Evolutionary conservation across 2,329 filamentous ascomycete genomes (phyloP).

Genomic region (Diplocarpon rosae): DNA sequence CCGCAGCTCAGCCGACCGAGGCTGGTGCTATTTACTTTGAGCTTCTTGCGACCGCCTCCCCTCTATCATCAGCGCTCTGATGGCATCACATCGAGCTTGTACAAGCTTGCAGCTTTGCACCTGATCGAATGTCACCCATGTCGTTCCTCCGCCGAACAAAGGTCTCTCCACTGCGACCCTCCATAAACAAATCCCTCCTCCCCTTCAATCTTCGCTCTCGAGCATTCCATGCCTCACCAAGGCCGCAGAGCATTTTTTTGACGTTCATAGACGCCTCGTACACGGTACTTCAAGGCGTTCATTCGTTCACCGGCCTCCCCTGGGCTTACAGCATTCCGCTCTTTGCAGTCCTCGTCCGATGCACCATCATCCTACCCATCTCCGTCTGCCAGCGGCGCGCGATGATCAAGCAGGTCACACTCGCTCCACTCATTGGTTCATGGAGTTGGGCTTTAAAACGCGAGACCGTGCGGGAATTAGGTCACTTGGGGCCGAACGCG

Average conservation of each 20-base stretch:
- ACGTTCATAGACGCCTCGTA: constrained; percentile 33
- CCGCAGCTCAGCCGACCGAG: constrained; percentile 1
- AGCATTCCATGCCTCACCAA: constrained; percentile 39
- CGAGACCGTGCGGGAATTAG: constrained; percentile 20
- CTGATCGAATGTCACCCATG: background rate
- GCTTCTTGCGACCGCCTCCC: background rate
- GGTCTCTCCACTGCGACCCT: background rate
- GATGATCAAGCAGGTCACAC: constrained; percentile 31
- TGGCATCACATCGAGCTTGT: background rate
- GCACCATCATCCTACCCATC: constrained; percentile 35
- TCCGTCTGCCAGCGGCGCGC: constrained; percentile 32
- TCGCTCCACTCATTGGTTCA: constrained; percentile 32
- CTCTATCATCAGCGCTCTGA: background rate
- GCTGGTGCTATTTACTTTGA: background rate
- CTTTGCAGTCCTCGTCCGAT: constrained; percentile 40
- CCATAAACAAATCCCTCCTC: constrained; percentile 11
- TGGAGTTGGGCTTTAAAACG: constrained; percentile 27
- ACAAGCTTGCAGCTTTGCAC: background rate
- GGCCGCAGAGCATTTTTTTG: constrained; percentile 28
- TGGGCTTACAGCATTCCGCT: constrained; percentile 45
- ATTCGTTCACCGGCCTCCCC: constrained; percentile 36
- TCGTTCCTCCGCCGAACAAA: background rate
- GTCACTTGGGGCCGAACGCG: constrained; percentile 17
- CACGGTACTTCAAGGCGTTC: constrained; percentile 38
- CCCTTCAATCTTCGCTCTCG: constrained; percentile 30